phyloP scores from a whole-genome alignment of 352 stramenopile genomes.

The Phytophthora citrophthora region DNA sequence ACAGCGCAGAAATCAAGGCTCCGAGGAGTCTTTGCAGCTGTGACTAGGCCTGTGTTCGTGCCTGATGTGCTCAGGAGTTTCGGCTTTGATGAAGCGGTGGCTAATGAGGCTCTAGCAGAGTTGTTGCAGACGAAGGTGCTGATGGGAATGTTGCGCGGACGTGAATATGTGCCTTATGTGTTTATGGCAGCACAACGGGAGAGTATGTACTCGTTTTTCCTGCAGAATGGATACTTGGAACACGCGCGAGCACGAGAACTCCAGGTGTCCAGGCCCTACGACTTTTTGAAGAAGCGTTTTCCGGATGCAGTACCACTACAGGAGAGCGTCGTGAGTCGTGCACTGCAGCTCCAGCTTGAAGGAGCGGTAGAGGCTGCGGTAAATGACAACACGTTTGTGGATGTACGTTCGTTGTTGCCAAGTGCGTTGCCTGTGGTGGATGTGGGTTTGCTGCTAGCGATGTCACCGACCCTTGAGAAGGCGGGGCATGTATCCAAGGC shows the following conservation, averaged over 20 bases:
- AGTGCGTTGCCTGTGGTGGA: conserved; percentile 57
- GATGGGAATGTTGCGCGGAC: conserved; percentile 65
- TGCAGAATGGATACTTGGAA: conserved; percentile 84
- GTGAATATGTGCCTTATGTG: conserved; percentile 82
- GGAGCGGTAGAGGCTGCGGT: conserved; percentile 70
- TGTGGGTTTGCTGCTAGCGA: conserved; percentile 54
- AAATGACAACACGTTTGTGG: conserved; percentile 72
- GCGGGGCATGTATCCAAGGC: conserved; percentile 35
- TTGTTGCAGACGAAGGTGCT: conserved; percentile 61
- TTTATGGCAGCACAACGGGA: conserved; percentile 79
- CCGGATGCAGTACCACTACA: conserved; percentile 70
- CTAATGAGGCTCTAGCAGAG: conserved; percentile 64
- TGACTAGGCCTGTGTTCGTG: conserved; percentile 74
- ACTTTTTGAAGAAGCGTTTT: conserved; percentile 80
- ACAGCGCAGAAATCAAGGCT: conserved; percentile 65
- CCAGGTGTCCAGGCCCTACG: conserved; percentile 67
- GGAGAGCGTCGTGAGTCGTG: conserved; percentile 66
- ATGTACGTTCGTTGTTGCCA: conserved; percentile 66
- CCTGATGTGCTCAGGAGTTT: conserved; percentile 64
- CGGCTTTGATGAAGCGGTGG: conserved; percentile 70
- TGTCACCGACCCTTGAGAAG: conserved; percentile 46
- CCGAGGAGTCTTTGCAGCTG: conserved; percentile 66
- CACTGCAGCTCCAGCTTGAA: conserved; percentile 72
- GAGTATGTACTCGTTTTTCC: conserved; percentile 87
- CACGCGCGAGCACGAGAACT: conserved; percentile 61